Evolutionary conservation across 1,139 yeast genomes (phyloP), one percentile per base, ranked within the genome.

Genomic region (Hansenula lynferdii): DNA sequence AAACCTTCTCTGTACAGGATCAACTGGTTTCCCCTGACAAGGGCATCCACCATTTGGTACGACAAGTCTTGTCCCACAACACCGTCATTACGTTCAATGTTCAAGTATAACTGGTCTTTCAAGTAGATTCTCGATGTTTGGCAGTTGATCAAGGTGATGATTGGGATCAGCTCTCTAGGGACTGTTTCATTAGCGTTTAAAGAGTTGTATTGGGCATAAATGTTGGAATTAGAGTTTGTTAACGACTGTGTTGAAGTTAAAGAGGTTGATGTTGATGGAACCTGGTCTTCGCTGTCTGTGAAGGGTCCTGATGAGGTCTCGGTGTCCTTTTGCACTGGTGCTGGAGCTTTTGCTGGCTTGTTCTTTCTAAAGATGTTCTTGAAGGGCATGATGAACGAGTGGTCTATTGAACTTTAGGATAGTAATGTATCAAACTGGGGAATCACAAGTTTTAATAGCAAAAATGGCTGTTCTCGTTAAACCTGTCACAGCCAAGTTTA

Each of bases 121-220:
- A 25, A 24, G 52, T 77, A 77, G 7, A 65, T 57, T 33, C 83
- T 62, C 6, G 69, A 62, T 43, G 70, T 70, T 48, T 77, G 82
- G 16, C 79, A 70, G 21, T 67, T 65, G 27, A 76, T 58, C 37
- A 77, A 59, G 4, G 81, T 71, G 34, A 77, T 61, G 11, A 75
- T 67, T 1, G 84, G 82, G 8, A 71, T 55, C 52, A 77, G 61
- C 46, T 77, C 82, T 19, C 44, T 43, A 2, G 54, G 49, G 8
- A 42, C 14, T 8, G 38, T 35, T 0, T 38, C 26, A 7, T 31
- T 36, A 12, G 29, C 28, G 14, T 24, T 35, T 9, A 37, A 31
- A 34, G 24, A 37, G 34, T 24, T 23, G 31, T 44, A 47, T 21
- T 46, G 48, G 29, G 31, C 36, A 22, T 36, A 27, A 7, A 31